These are phyloP conservation scores for Fraxinus sp. DNA, from an alignment of 305 asterid species.

Conservation along the genomic window DNA sequence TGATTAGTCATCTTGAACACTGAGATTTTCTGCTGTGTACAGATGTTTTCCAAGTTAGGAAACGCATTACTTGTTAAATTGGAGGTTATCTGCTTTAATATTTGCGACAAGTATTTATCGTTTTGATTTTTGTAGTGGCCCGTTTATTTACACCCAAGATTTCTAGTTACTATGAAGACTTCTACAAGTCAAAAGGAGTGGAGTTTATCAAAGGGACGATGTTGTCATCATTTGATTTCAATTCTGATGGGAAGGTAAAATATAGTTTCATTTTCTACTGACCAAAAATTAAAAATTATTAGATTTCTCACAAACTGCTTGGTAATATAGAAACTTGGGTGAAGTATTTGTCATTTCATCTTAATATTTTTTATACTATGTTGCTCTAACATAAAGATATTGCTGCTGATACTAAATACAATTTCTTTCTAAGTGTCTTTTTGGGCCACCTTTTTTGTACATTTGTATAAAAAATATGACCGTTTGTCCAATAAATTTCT, in stretches of 20 bases:
- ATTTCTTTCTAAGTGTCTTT: too few species aligned
- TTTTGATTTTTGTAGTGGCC: conserved; percentile 62
- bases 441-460: too few species aligned
- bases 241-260: conserved; percentile 70
- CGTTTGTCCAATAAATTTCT: too few species aligned
- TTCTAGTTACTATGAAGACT: conserved; percentile 73
- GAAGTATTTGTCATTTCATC: background rate
- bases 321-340: conserved; percentile 1
- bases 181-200: conserved; percentile 78
- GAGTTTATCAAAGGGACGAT: conserved; percentile 69
- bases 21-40: background rate
- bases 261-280: background rate
- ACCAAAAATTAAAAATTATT: background rate
- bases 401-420: background rate
- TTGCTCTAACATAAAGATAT: background rate
- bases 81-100: background rate
- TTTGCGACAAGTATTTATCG: background rate
- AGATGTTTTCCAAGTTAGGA: background rate
- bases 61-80: background rate
- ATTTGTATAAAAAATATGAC: too few species aligned
- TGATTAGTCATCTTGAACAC: background rate
- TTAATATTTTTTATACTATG: background rate
- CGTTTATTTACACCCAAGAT: conserved; percentile 70
- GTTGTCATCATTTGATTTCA: conserved; percentile 72
- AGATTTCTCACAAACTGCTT: background rate